phyloP scores from a whole-genome alignment of 306 rosid species.

The Begonia peltatifolia region DNA sequence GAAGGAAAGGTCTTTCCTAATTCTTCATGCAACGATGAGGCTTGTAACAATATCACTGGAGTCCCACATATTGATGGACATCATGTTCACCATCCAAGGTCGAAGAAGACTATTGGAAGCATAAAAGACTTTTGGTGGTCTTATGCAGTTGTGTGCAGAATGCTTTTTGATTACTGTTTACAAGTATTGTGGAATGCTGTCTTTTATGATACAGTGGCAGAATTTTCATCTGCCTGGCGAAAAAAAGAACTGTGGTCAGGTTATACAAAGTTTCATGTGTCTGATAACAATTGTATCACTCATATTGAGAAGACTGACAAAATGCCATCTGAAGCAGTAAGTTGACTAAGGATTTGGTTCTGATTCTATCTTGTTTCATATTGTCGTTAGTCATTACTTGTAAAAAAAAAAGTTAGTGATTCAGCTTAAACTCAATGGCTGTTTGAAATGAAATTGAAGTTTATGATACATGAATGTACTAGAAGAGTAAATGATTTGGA shows the following conservation, averaged over 20 bases:
- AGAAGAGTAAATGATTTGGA: neutral
- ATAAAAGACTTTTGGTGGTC: conserved; percentile 64
- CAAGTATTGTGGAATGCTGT: conserved; percentile 89
- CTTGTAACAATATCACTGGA: conserved; percentile 16
- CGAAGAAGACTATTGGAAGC: conserved; percentile 53
- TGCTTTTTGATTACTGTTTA: conserved; percentile 54
- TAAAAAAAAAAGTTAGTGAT: too few species aligned
- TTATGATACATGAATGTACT: too few species aligned
- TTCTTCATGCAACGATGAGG: conserved; percentile 17
- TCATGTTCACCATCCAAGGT: conserved; percentile 16
- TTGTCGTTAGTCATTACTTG: too few species aligned
- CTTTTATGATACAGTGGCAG: conserved; percentile 52
- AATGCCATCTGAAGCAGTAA: conserved; percentile 38
- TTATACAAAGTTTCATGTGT: conserved; percentile 15
- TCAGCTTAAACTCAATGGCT: too few species aligned
- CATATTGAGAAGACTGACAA: conserved; percentile 18
- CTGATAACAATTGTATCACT: conserved; percentile 20
- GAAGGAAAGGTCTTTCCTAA: conserved; percentile 23
- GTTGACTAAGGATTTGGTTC: conserved; percentile 16
- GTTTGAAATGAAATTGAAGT: too few species aligned
- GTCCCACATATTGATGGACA: conserved; percentile 15
- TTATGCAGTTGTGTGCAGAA: conserved; percentile 46
- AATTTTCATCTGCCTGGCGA: conserved; percentile 52
- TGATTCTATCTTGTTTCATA: too few species aligned
- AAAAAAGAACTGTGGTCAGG: conserved; percentile 57